Evolutionary conservation across 2,329 filamentous ascomycete species (phyloP).

Genomic region (Tolypocladium guangdongense): DNA sequence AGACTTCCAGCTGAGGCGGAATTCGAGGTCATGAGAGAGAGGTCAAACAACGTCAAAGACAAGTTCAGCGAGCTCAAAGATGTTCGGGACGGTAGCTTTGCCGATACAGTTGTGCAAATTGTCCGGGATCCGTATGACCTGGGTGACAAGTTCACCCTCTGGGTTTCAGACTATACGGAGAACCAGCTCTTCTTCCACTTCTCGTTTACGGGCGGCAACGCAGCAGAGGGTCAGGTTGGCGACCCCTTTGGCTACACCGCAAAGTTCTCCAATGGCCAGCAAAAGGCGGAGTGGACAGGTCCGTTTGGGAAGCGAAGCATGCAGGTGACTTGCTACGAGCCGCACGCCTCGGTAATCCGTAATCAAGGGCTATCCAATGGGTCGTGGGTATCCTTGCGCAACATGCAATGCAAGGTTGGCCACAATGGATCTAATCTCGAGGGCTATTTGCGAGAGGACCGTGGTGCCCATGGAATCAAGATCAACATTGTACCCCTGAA

Average conservation of each 20-base stretch:
- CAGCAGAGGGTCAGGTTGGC: slow-evolving; percentile 30
- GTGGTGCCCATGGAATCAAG: slow-evolving; percentile 26
- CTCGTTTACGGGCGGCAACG: slow-evolving; percentile 16
- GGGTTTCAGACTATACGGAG: slow-evolving; percentile 74
- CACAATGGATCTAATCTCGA: slow-evolving; percentile 49
- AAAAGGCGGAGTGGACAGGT: slow-evolving; percentile 48
- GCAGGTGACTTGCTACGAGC: slow-evolving; percentile 59
- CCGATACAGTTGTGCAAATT: slow-evolving; percentile 62
- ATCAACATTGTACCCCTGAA: slow-evolving; percentile 48
- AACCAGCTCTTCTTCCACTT: slow-evolving; percentile 53
- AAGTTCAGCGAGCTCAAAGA: slow-evolving; percentile 59
- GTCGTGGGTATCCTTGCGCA: slow-evolving; percentile 55
- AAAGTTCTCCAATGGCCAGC: slow-evolving; percentile 11
- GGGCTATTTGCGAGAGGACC: slow-evolving; percentile 58
- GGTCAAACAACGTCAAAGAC: slow-evolving; percentile 32
- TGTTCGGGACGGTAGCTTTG: slow-evolving; percentile 43
- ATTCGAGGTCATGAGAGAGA: slow-evolving; percentile 28
- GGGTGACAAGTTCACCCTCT: slow-evolving; percentile 46
- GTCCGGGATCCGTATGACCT: slow-evolving; percentile 37
- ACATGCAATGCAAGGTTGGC: slow-evolving; percentile 58
- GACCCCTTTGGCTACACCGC: slow-evolving; percentile 45
- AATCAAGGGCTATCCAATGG: slow-evolving; percentile 40
- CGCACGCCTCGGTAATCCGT: slow-evolving; percentile 51
- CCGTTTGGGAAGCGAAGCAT: slow-evolving; percentile 65
- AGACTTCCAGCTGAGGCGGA: slow-evolving; percentile 28